A percentile compares a stretch with the other conserved stretches of the same genome.
These are phyloP conservation scores for Alternaria sp. DNA, from an alignment of 2,329 filamentous ascomycete genomes.

Conservation along the genomic window DNA sequence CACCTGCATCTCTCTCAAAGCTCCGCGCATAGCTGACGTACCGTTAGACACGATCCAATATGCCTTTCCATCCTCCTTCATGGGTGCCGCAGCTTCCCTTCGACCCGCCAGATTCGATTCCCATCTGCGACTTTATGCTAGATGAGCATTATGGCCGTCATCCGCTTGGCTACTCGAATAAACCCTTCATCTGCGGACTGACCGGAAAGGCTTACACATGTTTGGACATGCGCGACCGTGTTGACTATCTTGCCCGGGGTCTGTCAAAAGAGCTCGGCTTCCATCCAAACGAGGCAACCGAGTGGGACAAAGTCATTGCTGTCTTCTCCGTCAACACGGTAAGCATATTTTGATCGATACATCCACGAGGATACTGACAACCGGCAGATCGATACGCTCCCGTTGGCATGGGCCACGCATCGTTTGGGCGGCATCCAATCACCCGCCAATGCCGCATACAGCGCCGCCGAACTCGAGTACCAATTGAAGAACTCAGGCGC, in stretches of 20 bases:
- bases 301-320: slow-evolving; percentile 83
- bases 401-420: slow-evolving; percentile 77
- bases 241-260: slow-evolving; percentile 73
- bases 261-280: slow-evolving; percentile 77
- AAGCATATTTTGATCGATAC: slow-evolving; percentile 35
- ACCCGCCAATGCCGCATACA: slow-evolving; percentile 80
- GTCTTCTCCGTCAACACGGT: slow-evolving; percentile 85
- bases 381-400: slow-evolving; percentile 74
- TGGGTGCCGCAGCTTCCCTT: slow-evolving; percentile 70
- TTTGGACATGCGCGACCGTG: slow-evolving; percentile 69
- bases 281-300: slow-evolving; percentile 72
- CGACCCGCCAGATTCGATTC: slow-evolving; percentile 76
- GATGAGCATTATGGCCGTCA: slow-evolving; percentile 74
- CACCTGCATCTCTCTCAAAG: background rate
- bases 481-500: slow-evolving; percentile 75
- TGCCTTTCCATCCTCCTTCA: slow-evolving; percentile 67
- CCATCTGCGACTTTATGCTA: slow-evolving; percentile 80
- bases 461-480: slow-evolving; percentile 72
- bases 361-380: slow-evolving; percentile 24
- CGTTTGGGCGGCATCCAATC: slow-evolving; percentile 77
- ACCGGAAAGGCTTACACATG: slow-evolving; percentile 73
- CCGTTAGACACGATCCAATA: slow-evolving; percentile 27
- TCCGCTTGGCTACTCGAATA: slow-evolving; percentile 68
- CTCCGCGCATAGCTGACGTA: slow-evolving; percentile 1
- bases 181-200: slow-evolving; percentile 81